phyloP scores from a whole-genome alignment of 177 flowering plant genomes.

The Vitis hybrid region DNA sequence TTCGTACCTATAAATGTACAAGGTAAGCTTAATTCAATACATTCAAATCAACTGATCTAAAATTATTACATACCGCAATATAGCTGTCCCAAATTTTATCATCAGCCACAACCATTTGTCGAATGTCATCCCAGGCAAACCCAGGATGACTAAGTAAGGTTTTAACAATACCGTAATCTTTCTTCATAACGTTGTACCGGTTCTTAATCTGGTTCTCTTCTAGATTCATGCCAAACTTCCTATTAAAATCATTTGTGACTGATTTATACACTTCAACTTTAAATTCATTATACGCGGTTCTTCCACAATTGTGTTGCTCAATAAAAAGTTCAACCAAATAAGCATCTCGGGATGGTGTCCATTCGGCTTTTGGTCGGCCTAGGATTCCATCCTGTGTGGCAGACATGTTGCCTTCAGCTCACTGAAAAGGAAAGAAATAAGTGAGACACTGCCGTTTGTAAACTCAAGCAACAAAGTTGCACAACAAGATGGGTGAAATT shows the following conservation, averaged over 20 bases:
- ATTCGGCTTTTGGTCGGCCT: constrained; percentile 18
- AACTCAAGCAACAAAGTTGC: not conserved
- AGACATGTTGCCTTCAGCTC: constrained; percentile 11
- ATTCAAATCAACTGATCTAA: not conserved
- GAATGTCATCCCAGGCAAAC: constrained; percentile 24
- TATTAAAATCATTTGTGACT: constrained; percentile 16
- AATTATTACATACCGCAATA: constrained; percentile 12
- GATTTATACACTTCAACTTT: constrained; percentile 20
- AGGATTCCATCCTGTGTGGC: constrained; percentile 15
- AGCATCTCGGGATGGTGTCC: constrained; percentile 23
- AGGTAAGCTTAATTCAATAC: not conserved
- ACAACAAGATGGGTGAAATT: not conserved
- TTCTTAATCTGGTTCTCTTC: constrained; percentile 22
- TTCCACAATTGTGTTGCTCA: constrained; percentile 21
- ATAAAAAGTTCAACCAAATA: constrained; percentile 23
- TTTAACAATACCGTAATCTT: constrained; percentile 23
- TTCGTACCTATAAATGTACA: constrained; percentile 8
- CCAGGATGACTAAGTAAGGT: constrained; percentile 16
- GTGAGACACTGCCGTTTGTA: not conserved
- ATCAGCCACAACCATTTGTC: constrained; percentile 25
- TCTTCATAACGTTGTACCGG: constrained; percentile 25
- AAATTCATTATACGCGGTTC: constrained; percentile 23
- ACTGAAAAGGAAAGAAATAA: not conserved
- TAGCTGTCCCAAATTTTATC: constrained; percentile 25
- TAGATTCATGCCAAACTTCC: constrained; percentile 20